Conservation (phyloP, 2,329 filamentous ascomycete species). For the Myriangium duriaei region DNA sequence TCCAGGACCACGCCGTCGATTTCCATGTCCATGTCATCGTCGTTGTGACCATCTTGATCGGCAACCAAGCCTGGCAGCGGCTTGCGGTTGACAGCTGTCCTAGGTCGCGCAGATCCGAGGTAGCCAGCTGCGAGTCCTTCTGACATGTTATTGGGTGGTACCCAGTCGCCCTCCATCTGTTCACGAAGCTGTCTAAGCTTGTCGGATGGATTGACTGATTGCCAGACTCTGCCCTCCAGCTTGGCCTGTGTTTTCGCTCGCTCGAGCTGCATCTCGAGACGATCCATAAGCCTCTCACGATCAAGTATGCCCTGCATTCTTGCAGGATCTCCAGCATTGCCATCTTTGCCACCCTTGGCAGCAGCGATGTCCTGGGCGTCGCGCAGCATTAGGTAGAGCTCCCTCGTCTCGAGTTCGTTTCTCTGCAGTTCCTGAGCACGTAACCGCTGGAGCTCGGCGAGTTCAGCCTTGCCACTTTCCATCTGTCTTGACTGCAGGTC, state of each 20-base stretch:
- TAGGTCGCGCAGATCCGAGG: slow-evolving; percentile 21
- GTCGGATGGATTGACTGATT: slow-evolving; percentile 74
- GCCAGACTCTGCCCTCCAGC: slow-evolving; percentile 86
- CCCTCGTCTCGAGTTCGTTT: slow-evolving; percentile 89
- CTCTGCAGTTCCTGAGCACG: slow-evolving; percentile 84
- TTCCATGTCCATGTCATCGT: slow-evolving; percentile 42
- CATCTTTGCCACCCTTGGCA: slow-evolving; percentile 45
- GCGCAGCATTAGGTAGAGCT: slow-evolving; percentile 94
- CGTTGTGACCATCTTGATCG: slow-evolving; percentile 25
- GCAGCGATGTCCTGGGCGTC: slow-evolving; percentile 95
- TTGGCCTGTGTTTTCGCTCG: slow-evolving; percentile 96
- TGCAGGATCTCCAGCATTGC: slow-evolving; percentile 53
- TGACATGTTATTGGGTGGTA: slow-evolving; percentile 29
- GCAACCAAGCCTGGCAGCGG: slow-evolving; percentile 24
- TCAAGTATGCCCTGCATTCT: slow-evolving; percentile 89
- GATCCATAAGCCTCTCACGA: slow-evolving; percentile 81
- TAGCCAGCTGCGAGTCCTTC: slow-evolving; percentile 27
- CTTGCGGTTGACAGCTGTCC: slow-evolving; percentile 28
- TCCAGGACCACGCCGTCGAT: slow-evolving; percentile 58
- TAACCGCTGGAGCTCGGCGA: slow-evolving; percentile 74
- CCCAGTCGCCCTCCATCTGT: slow-evolving; percentile 64
- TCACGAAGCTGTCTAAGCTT: slow-evolving; percentile 82
- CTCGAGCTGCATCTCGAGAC: slow-evolving; percentile 89
- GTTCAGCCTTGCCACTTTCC: slow-evolving; percentile 76
- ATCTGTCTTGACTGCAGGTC: slow-evolving; percentile 77